A percentile compares a stretch with the other conserved stretches of the same genome.
These are phyloP conservation scores for Schizophyllum amplum DNA, from an alignment of 1,284 basidiomycete species.

Conservation along the genomic window DNA sequence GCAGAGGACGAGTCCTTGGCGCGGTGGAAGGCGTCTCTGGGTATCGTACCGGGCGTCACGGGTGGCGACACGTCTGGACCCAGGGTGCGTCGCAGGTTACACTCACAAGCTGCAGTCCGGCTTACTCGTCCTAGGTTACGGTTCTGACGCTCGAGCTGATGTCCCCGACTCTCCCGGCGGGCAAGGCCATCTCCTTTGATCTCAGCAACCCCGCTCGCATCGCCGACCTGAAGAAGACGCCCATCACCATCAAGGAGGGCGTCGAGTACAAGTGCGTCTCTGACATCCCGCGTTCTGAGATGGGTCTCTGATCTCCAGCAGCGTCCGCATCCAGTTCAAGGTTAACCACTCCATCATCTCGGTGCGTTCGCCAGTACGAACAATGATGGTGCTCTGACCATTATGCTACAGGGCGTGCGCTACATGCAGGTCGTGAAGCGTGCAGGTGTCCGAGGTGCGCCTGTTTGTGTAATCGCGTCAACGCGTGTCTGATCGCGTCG, in stretches of 20 bases:
- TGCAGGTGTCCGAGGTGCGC: conserved; percentile 55
- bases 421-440: conserved; percentile 84
- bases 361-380: conserved; percentile 30
- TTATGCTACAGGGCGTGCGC: conserved; percentile 54
- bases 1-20: conserved; percentile 79
- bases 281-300: background rate
- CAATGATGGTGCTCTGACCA: conserved; percentile 5
- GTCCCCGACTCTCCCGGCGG: conserved; percentile 58
- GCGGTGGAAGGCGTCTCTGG: conserved; percentile 88
- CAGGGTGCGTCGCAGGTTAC: conserved; percentile 39
- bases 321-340: conserved; percentile 71
- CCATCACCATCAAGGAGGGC: conserved; percentile 77
- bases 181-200: conserved; percentile 53
- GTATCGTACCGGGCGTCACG: conserved; percentile 57
- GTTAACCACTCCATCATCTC: conserved; percentile 84
- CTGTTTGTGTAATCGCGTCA: background rate
- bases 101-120: background rate
- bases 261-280: conserved; percentile 66
- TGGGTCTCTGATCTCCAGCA: conserved; percentile 19
- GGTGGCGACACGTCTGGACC: conserved; percentile 40
- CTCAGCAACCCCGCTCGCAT: conserved; percentile 38
- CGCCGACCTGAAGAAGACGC: conserved; percentile 55
- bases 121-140: conserved; percentile 42
- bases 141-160: conserved; percentile 62
- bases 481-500: background rate